Evolutionary conservation across 2,329 filamentous ascomycete genomes (phyloP), one percentile per base, ranked within the genome.

Genomic region (Tolypocladium inflatum): DNA sequence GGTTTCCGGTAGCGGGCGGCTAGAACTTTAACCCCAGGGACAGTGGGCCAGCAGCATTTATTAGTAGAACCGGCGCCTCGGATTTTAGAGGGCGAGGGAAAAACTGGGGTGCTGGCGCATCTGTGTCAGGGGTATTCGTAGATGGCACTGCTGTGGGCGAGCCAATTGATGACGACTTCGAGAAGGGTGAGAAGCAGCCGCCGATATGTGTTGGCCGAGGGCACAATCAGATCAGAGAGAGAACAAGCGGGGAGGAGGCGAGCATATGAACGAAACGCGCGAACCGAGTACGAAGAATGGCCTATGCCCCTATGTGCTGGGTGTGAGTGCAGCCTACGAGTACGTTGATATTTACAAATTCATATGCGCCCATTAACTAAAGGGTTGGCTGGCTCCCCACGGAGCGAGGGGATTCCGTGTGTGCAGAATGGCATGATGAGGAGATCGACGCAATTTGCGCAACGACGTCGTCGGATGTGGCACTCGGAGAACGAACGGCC

Each of bases 371-470:
- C 3, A 33, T 30, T n/a, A n/a, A n/a, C 26, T 30, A 19, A 9
- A 19, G 35, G 35, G 35, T 13, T 37, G 35, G 35, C 3, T 13
- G 11, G 11, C 7, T 37, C 35, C 15, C 50, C 15, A 37, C 54
- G 48, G 57, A 56, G 54, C 48, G 38, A 56, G 10, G 50, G 26
- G 21, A 6, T 55, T 53, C 57, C 53, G 57, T 9, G 59, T 21
- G 42, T 23, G 37, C 55, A 51, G 35, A 57, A 42, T 59, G 57
- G 57, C 51, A 57, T 56, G 58, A 57, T 37, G 26, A 17, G 26
- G 15, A 50, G 45, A 50, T 26, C 45, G 45, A 33, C 33, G 45
- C 45, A 50, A n/a, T 50, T n/a, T 21, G 43, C 43, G 39, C 56
- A 45, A 19, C 37, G 19, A 37, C 23, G 26, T 21, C 23, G 26